Conservation (phyloP, 169 alveolate genomes). For the Cyclospora cayetanensis region DNA sequence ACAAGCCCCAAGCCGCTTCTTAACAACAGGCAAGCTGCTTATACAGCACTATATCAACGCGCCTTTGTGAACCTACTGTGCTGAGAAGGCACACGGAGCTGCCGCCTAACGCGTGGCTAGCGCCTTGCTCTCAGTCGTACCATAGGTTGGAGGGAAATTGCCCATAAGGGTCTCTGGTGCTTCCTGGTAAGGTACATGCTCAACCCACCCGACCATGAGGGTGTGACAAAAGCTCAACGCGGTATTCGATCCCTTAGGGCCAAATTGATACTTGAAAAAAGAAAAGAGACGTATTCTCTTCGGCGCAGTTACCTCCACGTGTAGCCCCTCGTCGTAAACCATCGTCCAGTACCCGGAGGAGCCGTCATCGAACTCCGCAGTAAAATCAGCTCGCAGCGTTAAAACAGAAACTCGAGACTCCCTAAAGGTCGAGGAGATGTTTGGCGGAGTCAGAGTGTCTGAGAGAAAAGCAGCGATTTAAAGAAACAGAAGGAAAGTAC, state of each 20-base stretch:
- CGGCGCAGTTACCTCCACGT: background rate
- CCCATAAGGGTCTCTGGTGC: background rate
- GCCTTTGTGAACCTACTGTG: too few relatives aligned
- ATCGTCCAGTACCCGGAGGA: constrained; percentile 35
- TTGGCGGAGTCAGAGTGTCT: constrained; percentile 57
- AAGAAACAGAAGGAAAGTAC: background rate
- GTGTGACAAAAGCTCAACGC: constrained; percentile 61
- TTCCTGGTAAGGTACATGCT: background rate
- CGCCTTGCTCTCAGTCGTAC: too few relatives aligned
- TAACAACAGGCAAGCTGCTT: too few relatives aligned
- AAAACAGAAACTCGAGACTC: background rate
- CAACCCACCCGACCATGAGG: constrained; percentile 31
- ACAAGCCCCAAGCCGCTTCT: too few relatives aligned
- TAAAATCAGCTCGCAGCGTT: background rate
- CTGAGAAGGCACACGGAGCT: too few relatives aligned
- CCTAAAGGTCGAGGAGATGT: background rate
- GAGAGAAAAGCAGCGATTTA: background rate
- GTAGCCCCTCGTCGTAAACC: constrained; percentile 61
- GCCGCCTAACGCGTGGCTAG: too few relatives aligned
- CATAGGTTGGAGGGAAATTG: background rate
- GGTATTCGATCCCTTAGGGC: background rate
- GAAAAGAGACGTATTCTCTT: background rate
- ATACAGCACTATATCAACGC: too few relatives aligned
- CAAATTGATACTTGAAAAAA: constrained; percentile 18
- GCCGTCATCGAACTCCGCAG: background rate